Base-by-base conservation (phyloP, 2,329 filamentous ascomycete species). In the Cercospora canescens region DNA sequence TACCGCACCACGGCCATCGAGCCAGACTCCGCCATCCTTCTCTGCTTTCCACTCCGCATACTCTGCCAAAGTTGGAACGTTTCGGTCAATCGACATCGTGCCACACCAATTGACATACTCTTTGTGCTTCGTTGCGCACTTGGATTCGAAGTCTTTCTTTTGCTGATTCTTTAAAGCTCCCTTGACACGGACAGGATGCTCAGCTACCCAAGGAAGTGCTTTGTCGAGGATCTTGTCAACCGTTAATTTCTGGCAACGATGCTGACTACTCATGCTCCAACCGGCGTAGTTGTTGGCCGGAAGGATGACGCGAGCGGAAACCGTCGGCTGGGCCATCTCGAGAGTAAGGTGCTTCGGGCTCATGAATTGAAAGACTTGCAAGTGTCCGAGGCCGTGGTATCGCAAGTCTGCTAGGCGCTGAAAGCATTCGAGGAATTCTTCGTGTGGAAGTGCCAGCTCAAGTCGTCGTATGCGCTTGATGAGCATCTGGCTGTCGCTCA, bases 131-230 rank as follows among this genome's bases (percentile, higher is more conserved):
- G 18, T 63, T 4, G 54, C n/a, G 55, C 65, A 68, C 24, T 45
- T 60, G 14, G 39, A 59, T 56, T 73, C 67, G 57, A 75, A 74
- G 0, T 28, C n/a, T 9, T 32, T 39, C 64, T 72, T 75, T 63
- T 75, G 72, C 39, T 50, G 39, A 4, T 55, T 59, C 54, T 73
- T 75, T 32, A 74, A 52, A 54, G 64, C 73, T 3, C 75, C 75
- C 3, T 39, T 65, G 32, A 77, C 18, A 21, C 28, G 58, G 4
- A 76, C 64, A 3, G 72, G 69, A 50, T 74, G 72, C 18, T 72
- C 68, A 26, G 65, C 62, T 9, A 76, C 57, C 30, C 60, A 74
- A 1, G 65, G 70, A 60, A 65, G 70, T 4, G 73, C 72, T 7
- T 63, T 64, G 3, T 67, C 63, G 12, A 76, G 63, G 24, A 76